Conservation (phyloP, 495 filamentous ascomycete genomes). For the Trichoderma erinaceum region DNA sequence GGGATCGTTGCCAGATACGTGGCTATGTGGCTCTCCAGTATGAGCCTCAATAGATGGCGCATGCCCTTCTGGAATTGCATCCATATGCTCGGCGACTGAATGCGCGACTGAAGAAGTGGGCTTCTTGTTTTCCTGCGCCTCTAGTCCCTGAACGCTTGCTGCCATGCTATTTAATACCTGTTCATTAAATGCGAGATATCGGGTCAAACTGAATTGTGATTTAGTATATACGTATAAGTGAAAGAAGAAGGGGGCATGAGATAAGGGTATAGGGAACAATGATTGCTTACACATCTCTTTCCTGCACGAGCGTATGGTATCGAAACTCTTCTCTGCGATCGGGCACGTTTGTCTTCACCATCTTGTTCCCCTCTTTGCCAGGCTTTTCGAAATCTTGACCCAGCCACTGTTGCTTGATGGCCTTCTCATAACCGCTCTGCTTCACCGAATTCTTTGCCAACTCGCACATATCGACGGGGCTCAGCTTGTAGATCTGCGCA, state of each 20-base stretch:
- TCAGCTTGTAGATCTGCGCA: conserved; percentile 96
- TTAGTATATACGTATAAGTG: neutral
- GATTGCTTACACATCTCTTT: conserved; percentile 67
- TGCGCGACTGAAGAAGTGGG: neutral
- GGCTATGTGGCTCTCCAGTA: neutral
- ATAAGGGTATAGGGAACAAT: neutral
- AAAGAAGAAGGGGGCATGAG: neutral
- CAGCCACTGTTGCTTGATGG: conserved; percentile 85
- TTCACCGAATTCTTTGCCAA: conserved; percentile 89
- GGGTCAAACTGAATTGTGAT: neutral
- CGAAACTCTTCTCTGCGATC: conserved; percentile 85
- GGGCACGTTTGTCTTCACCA: conserved; percentile 92
- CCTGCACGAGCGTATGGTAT: conserved; percentile 73
- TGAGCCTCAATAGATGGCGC: neutral
- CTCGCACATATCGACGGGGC: conserved; percentile 97
- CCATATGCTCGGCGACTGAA: neutral
- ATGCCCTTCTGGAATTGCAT: neutral
- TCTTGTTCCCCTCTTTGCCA: conserved; percentile 75
- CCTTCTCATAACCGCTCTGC: conserved; percentile 91
- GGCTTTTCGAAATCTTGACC: conserved; percentile 66
- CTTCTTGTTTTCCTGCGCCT: neutral
- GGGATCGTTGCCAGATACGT: neutral
- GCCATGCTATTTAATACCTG: neutral
- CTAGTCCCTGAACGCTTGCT: neutral
- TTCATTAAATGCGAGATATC: neutral